Conservation (phyloP, 805 yeast genomes). For the Myxozyma melibiosi region DNA sequence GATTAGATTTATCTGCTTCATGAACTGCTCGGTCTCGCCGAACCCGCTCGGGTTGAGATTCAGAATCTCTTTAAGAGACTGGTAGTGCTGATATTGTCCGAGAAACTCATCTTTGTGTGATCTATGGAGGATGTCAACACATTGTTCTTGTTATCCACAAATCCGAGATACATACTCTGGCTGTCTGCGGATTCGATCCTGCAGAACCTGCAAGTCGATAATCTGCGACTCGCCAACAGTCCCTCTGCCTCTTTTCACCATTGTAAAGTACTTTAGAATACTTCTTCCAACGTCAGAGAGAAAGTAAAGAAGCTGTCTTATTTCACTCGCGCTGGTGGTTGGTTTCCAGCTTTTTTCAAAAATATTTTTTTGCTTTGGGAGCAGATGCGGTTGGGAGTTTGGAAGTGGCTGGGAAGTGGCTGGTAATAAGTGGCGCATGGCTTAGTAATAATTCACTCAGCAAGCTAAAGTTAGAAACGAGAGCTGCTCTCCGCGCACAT, state of each 20-base stretch:
- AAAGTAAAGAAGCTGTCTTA: not conserved
- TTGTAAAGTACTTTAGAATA: constrained; percentile 39
- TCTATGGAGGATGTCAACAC: constrained; percentile 18
- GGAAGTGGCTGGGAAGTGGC: constrained; percentile 1
- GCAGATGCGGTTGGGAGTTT: constrained; percentile 10
- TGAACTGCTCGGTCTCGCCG: constrained; percentile 66
- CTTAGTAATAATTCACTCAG: too few species aligned
- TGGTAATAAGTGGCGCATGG: too few species aligned
- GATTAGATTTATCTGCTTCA: constrained; percentile 84
- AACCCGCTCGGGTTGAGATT: constrained; percentile 66
- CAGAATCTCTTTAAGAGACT: constrained; percentile 84
- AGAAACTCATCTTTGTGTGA: constrained; percentile 92
- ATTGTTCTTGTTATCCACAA: not conserved
- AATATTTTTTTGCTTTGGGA: not conserved
- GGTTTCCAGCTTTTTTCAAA: not conserved
- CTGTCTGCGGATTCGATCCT: constrained; percentile 89
- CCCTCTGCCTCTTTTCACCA: constrained; percentile 89
- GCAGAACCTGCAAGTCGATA: constrained; percentile 52
- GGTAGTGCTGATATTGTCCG: constrained; percentile 91
- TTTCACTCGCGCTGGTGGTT: not conserved
- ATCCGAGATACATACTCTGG: constrained; percentile 53
- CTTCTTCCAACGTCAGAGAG: too few species aligned
- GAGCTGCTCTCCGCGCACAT: too few species aligned
- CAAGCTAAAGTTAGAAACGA: too few species aligned
- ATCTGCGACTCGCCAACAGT: constrained; percentile 52